Conservation (phyloP, 2,329 filamentous ascomycete species). For the Thermomyces lanuginosus region DNA sequence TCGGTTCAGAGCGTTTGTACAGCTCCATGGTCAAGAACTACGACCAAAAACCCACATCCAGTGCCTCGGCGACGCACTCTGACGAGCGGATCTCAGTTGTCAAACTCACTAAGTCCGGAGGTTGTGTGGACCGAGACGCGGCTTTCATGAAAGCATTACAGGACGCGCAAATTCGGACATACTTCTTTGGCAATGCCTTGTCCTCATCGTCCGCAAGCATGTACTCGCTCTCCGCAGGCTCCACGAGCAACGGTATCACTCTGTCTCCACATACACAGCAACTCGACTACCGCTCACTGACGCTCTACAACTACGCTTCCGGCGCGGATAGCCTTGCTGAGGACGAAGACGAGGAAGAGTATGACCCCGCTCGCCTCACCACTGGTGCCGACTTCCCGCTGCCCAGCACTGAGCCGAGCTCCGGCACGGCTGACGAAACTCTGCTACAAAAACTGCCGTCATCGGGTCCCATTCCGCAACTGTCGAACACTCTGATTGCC, state of each 20-base stretch:
- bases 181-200: slow-evolving; percentile 69
- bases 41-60: slow-evolving; percentile 31
- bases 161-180: slow-evolving; percentile 68
- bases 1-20: slow-evolving; percentile 63
- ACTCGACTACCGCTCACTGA: slow-evolving; percentile 57
- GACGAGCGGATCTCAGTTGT: slow-evolving; percentile 61
- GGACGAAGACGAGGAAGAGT: slow-evolving; percentile 36
- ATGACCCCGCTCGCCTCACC: slow-evolving; percentile 20
- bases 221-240: slow-evolving; percentile 18
- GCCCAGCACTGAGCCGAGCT: slow-evolving; percentile 15
- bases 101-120: slow-evolving; percentile 68
- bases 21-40: slow-evolving; percentile 60
- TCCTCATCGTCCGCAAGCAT: slow-evolving; percentile 22
- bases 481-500: slow-evolving; percentile 70
- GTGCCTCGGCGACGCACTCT: slow-evolving; percentile 27
- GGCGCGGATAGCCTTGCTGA: slow-evolving; percentile 24
- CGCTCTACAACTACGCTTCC: slow-evolving; percentile 54
- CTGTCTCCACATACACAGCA: slow-evolving; percentile 78
- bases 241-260: slow-evolving; percentile 42
- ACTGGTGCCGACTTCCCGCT: slow-evolving; percentile 18
- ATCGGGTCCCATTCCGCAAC: slow-evolving; percentile 36
- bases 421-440: slow-evolving; percentile 13
- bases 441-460: slow-evolving; percentile 46
- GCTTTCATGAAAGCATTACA: slow-evolving; percentile 55
- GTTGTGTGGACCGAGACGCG: slow-evolving; percentile 61